Evolutionary conservation across 768 basidiomycete genomes (phyloP), one percentile per base, ranked within the genome.

Genomic region (Mycena pura): DNA sequence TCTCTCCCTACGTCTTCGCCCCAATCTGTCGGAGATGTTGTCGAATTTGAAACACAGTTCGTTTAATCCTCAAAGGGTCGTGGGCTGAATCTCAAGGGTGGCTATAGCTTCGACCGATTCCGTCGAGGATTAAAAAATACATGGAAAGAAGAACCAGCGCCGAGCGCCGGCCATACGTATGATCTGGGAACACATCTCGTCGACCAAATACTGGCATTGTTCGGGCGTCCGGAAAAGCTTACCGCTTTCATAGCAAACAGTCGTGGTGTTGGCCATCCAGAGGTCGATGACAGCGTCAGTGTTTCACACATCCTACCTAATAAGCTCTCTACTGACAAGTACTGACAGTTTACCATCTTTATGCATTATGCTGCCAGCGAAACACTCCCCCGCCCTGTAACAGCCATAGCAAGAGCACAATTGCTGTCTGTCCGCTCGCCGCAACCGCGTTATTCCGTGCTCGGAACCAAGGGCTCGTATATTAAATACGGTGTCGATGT

Each of bases 11-110:
- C 81, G 9, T 75, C 80, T 10, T 80, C 84, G 15, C 76, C 83
- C 2, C 75, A 81, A 51, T 85, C 82, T 9, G 72, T 92, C 32
- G 91, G 91, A 2, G 75, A 80, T 14, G 73, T 92, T 13, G 73
- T 84, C 6, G 90, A 92, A 69, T 88, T 92, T 56, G 90, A 92
- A 72, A 91, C 90, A 8, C 86, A 89, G 90, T 90, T 66, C 67
- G 86, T 69, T 41, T 11, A 25, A 17, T 27, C 11, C 7, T 11
- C 6, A 3, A 8, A 25, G 13, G 29, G 28, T 39, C 17, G 6
- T 14, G 22, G 13, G 21, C 31, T 28, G 6, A 6, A 36, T 46
- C 29, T 32, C 31, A 49, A 57, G 11, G 24, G 31, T 41, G 44
- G 28, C 43, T 32, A 2, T 53, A 91, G 91, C 70, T 90, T 86